Evolutionary conservation across 495 filamentous ascomycete species (phyloP), one percentile per base, ranked within the genome.

Genomic region (Lophiotrema nucula): DNA sequence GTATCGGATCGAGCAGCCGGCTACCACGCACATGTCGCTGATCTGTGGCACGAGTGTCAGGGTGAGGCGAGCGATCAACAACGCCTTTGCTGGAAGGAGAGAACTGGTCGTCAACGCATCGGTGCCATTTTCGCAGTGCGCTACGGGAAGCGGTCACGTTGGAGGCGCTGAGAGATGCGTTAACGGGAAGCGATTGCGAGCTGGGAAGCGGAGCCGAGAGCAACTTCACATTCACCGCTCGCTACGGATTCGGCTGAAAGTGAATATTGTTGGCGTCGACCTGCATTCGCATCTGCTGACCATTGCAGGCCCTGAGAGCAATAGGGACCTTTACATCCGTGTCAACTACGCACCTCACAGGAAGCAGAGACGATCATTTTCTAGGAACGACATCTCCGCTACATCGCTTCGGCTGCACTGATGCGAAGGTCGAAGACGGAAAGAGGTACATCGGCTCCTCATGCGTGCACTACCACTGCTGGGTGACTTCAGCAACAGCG

Each of bases 371-470:
- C n/a, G n/a, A n/a, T n/a, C n/a, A n/a, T n/a, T n/a, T n/a, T n/a
- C n/a, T n/a, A n/a, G n/a, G n/a, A n/a, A n/a, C n/a, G n/a, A n/a
- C n/a, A n/a, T n/a, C n/a, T n/a, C n/a, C n/a, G n/a, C n/a, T n/a
- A n/a, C n/a, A n/a, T n/a, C n/a, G n/a, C n/a, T n/a, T n/a, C n/a
- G n/a, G n/a, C n/a, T n/a, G n/a, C n/a, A n/a, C n/a, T n/a, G n/a
- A n/a, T n/a, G n/a, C n/a, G n/a, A n/a, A n/a, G n/a, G n/a, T n/a
- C n/a, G n/a, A n/a, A n/a, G n/a, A n/a, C n/a, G n/a, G n/a, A n/a
- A n/a, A n/a, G n/a, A n/a, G 42, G 23, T 54, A 6, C 38, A 12
- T 56, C 53, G 53, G 53, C 53, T 56, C 53, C 53, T 47, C 53
- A 35, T 55, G 21, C 33, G n/a, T 21, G 46, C 51, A 54, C 19